phyloP scores from a whole-genome alignment of 164 flowering plant species.

The Annona squamosa region DNA sequence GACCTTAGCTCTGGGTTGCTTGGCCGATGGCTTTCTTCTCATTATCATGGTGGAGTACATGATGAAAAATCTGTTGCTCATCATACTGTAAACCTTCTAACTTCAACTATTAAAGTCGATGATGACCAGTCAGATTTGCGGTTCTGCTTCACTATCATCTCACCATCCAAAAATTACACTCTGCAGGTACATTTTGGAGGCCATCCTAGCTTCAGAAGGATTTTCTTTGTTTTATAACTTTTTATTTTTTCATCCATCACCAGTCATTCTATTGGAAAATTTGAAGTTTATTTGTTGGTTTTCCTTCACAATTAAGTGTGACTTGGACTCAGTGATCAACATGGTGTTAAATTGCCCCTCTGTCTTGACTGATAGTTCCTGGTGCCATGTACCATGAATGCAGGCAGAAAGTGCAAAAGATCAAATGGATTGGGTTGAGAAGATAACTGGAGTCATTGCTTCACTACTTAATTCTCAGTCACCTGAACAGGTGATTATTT shows the following conservation, averaged over 20 bases:
- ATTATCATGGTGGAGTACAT: slow-evolving; percentile 83
- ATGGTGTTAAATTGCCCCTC: neutral
- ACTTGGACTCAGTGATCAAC: neutral
- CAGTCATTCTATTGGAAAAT: neutral
- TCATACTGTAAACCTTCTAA: slow-evolving; percentile 91
- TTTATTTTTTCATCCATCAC: neutral
- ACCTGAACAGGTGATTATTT: slow-evolving; percentile 25
- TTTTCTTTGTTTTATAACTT: neutral
- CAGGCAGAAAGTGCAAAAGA: slow-evolving; percentile 99
- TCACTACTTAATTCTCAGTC: slow-evolving; percentile 86
- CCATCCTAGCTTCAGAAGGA: neutral
- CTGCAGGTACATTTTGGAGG: slow-evolving; percentile 59
- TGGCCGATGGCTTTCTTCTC: slow-evolving; percentile 94
- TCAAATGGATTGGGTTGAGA: slow-evolving; percentile 99
- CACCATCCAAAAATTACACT: slow-evolving; percentile 91
- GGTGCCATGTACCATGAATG: slow-evolving; percentile 7
- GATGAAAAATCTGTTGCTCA: slow-evolving; percentile 95
- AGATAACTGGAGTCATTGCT: slow-evolving; percentile 98
- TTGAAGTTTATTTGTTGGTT: neutral
- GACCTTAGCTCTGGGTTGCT: slow-evolving; percentile 83
- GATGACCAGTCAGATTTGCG: slow-evolving; percentile 95
- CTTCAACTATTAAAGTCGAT: slow-evolving; percentile 95
- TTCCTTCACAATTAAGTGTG: neutral
- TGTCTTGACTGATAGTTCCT: neutral
- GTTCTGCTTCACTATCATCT: slow-evolving; percentile 94